These are phyloP conservation scores for Phytophthora constricta DNA, from an alignment of 352 stramenopile species.

Conservation along the genomic window DNA sequence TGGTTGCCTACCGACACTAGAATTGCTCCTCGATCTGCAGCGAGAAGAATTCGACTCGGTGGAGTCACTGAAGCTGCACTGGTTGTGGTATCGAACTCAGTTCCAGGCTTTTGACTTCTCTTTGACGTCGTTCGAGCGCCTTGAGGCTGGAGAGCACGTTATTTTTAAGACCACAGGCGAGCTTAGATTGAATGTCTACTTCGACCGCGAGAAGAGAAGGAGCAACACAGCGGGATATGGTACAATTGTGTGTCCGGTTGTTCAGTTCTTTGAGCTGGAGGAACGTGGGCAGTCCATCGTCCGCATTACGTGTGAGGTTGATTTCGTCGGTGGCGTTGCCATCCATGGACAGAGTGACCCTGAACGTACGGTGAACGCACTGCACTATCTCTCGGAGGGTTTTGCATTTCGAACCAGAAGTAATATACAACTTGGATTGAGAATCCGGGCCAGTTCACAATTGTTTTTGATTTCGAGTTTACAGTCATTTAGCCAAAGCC, in stretches of 20 bases:
- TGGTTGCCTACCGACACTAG: slow-evolving; percentile 32
- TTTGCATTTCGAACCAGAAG: too few relatives aligned
- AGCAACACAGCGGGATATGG: slow-evolving; percentile 16
- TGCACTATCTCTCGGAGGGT: background rate
- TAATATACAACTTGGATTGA: too few relatives aligned
- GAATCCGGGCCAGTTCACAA: too few relatives aligned
- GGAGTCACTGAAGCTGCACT: slow-evolving; percentile 44
- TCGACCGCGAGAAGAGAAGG: slow-evolving; percentile 3
- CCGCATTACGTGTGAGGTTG: slow-evolving; percentile 56
- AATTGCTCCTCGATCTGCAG: slow-evolving; percentile 37
- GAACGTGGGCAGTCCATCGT: slow-evolving; percentile 23
- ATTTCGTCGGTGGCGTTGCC: slow-evolving; percentile 40
- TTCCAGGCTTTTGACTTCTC: slow-evolving; percentile 52
- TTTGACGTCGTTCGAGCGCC: slow-evolving; percentile 34
- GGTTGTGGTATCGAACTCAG: slow-evolving; percentile 48
- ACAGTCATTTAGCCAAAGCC: too few relatives aligned
- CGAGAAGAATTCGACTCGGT: slow-evolving; percentile 50
- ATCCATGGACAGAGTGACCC: slow-evolving; percentile 20
- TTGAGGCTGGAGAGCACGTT: slow-evolving; percentile 43
- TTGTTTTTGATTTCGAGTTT: too few relatives aligned
- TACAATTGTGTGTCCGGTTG: slow-evolving; percentile 35
- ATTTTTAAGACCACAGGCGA: slow-evolving; percentile 39
- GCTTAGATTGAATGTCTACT: slow-evolving; percentile 30
- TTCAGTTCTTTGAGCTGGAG: slow-evolving; percentile 58
- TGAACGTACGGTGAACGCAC: background rate